Base-by-base conservation (phyloP, 1,139 yeast genomes). In the Eremothecium cymbalariae region DNA sequence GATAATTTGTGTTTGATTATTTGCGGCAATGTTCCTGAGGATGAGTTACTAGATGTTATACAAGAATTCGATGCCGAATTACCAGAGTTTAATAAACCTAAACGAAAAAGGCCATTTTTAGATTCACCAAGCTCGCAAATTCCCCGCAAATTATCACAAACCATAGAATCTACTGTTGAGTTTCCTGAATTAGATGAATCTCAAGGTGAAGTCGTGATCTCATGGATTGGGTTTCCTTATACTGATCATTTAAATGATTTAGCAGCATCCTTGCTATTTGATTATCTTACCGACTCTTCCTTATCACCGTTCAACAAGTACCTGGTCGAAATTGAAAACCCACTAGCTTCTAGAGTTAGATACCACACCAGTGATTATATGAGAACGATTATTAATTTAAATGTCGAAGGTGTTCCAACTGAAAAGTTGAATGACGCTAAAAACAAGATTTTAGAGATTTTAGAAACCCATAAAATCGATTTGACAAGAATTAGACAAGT, bases 171-270 rank as follows among this genome's bases (percentile, higher is more conserved):
- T 31, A 67, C 64, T 7, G 71, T 86, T 20, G 80, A 76, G 41
- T 90, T 90, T 52, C 95, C 98, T 1, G 97, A 90, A 47, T 70
- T 74, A 37, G 96, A 86, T 53, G 96, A 86, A 56, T 68, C 83
- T 5, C 74, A 77, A 60, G 94, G 95, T 19, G 94, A 84, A 48
- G 55, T 84, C 1, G 55, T 71, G 20, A 62, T 90, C 22, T 65
- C 82, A 2, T 90, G 95, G 94, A 69, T 84, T 36, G 97, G 97
- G 7, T 95, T 95, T 2, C 60, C 64, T 12, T 71, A 72, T 19
- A 55, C 62, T 12, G 75, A 80, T 31, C 55, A 66, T 12, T 53
- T 77, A 15, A 62, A 62, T 8, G 77, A 74, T 48, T 65, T 75
- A 27, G 96, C 95, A 0, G 56, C 83, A 11, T 83, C 82, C 33